Evolutionary conservation across 2,329 filamentous ascomycete species (phyloP).

Genomic region (Orbilia oligospora): DNA sequence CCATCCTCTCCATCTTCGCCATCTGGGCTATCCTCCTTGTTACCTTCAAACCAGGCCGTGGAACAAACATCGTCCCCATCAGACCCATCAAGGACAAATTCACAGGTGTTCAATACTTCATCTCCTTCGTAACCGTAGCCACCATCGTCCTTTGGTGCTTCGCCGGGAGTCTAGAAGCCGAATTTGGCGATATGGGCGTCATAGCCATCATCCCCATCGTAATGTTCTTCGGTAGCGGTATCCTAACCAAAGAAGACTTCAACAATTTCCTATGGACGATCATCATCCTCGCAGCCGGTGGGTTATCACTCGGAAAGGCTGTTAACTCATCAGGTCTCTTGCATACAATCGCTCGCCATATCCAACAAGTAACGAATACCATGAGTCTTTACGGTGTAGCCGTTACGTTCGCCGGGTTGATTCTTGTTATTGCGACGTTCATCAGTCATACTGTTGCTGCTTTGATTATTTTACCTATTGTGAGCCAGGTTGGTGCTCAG

Average conservation of each 20-base stretch:
- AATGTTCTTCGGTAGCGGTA: slow-evolving; percentile 95
- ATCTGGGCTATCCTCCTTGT: slow-evolving; percentile 91
- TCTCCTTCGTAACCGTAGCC: slow-evolving; percentile 82
- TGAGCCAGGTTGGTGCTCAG: slow-evolving; percentile 83
- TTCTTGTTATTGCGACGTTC: slow-evolving; percentile 94
- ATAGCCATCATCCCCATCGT: slow-evolving; percentile 96
- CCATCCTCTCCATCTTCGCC: slow-evolving; percentile 85
- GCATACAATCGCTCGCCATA: slow-evolving; percentile 84
- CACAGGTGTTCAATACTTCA: slow-evolving; percentile 91
- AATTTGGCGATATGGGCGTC: slow-evolving; percentile 98
- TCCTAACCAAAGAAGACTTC: slow-evolving; percentile 98
- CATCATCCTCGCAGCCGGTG: slow-evolving; percentile 96
- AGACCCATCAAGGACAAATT: slow-evolving; percentile 90
- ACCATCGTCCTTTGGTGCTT: slow-evolving; percentile 95
- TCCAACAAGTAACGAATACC: slow-evolving; percentile 80
- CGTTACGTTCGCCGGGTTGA: slow-evolving; percentile 85
- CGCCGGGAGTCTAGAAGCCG: slow-evolving; percentile 85
- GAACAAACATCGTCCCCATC: slow-evolving; percentile 91
- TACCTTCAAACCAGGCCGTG: slow-evolving; percentile 86
- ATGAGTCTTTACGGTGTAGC: slow-evolving; percentile 88
- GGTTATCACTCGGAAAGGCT: slow-evolving; percentile 90
- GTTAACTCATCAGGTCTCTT: slow-evolving; percentile 93
- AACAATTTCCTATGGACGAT: slow-evolving; percentile 99
- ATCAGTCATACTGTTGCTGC: slow-evolving; percentile 98
- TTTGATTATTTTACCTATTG: slow-evolving; percentile 91